Conservation (phyloP, 768 basidiomycete genomes). For the Panaeolus papilionaceus region DNA sequence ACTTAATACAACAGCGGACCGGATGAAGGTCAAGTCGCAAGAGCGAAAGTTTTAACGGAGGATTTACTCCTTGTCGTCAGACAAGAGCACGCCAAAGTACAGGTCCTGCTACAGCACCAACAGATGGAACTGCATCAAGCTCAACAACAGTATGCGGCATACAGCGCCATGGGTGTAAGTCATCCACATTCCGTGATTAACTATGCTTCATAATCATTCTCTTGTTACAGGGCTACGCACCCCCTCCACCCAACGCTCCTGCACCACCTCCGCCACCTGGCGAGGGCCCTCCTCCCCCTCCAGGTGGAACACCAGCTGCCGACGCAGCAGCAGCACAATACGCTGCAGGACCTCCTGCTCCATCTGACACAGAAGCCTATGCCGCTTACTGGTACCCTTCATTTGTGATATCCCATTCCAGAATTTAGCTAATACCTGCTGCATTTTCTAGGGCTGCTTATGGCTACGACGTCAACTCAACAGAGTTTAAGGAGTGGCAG, state of each 20-base stretch:
- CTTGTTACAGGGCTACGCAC: constrained; percentile 46
- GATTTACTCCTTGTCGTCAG: constrained; percentile 91
- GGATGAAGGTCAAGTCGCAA: constrained; percentile 84
- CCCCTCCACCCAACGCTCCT: constrained; percentile 56
- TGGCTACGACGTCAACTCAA: constrained; percentile 85
- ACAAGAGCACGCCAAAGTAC: constrained; percentile 86
- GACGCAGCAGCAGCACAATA: constrained; percentile 47
- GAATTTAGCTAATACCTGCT: not conserved
- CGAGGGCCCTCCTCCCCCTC: constrained; percentile 50
- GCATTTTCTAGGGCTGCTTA: constrained; percentile 70
- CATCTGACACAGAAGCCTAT: constrained; percentile 59
- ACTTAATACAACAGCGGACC: constrained; percentile 58
- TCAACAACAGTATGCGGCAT: constrained; percentile 80
- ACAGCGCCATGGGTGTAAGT: constrained; percentile 65
- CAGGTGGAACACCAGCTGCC: constrained; percentile 53
- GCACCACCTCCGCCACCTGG: constrained; percentile 62
- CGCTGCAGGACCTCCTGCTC: constrained; percentile 43
- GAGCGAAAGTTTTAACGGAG: constrained; percentile 87
- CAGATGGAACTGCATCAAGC: constrained; percentile 90
- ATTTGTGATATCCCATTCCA: constrained; percentile 11
- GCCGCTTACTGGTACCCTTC: constrained; percentile 63
- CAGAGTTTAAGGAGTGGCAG: constrained; percentile 84
- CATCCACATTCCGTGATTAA: constrained; percentile 14
- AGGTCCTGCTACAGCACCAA: constrained; percentile 66
- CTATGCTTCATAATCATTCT: not conserved